A percentile compares a stretch with the other conserved stretches of the same genome.
Conservation (phyloP, 768 basidiomycete genomes). For the Lactarius sanguifluus region DNA sequence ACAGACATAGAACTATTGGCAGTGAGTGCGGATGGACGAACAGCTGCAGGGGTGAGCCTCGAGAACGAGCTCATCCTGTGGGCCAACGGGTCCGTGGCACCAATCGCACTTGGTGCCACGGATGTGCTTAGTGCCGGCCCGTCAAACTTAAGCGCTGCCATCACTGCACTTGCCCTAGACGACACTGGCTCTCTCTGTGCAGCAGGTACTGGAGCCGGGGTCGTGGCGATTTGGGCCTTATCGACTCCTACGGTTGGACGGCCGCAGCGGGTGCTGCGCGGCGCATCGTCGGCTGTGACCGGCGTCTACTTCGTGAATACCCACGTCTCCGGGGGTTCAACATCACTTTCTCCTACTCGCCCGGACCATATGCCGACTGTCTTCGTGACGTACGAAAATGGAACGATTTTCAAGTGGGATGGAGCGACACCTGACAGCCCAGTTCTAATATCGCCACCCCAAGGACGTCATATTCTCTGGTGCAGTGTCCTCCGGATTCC, state of each 20-base stretch:
- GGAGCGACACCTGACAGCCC: slow-evolving; percentile 35
- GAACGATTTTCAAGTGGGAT: slow-evolving; percentile 56
- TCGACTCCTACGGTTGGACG: slow-evolving; percentile 39
- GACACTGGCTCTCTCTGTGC: slow-evolving; percentile 61
- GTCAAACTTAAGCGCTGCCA: slow-evolving; percentile 46
- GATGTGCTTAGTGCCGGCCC: slow-evolving; percentile 51
- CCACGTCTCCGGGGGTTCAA: slow-evolving; percentile 26
- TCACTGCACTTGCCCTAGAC: slow-evolving; percentile 66
- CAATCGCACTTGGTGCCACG: slow-evolving; percentile 51
- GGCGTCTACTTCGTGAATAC: slow-evolving; percentile 48
- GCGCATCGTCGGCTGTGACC: slow-evolving; percentile 48
- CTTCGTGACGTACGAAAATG: slow-evolving; percentile 52
- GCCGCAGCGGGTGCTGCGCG: slow-evolving; percentile 44
- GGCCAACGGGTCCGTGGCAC: slow-evolving; percentile 47
- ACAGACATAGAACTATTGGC: slow-evolving; percentile 84
- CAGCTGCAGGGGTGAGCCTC: slow-evolving; percentile 69
- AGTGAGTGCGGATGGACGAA: slow-evolving; percentile 61
- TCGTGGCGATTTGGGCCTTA: slow-evolving; percentile 63
- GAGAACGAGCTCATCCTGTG: slow-evolving; percentile 78
- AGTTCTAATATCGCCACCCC: slow-evolving; percentile 46
- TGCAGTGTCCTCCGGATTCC: slow-evolving; percentile 50
- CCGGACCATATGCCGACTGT: slow-evolving; percentile 29
- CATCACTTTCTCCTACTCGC: slow-evolving; percentile 28
- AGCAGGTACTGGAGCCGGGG: slow-evolving; percentile 67
- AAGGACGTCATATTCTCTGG: slow-evolving; percentile 45